A percentile compares a stretch with the other conserved stretches of the same genome.
These are phyloP conservation scores for Boletus huronensis DNA, from an alignment of 768 basidiomycete species.

Conservation along the genomic window DNA sequence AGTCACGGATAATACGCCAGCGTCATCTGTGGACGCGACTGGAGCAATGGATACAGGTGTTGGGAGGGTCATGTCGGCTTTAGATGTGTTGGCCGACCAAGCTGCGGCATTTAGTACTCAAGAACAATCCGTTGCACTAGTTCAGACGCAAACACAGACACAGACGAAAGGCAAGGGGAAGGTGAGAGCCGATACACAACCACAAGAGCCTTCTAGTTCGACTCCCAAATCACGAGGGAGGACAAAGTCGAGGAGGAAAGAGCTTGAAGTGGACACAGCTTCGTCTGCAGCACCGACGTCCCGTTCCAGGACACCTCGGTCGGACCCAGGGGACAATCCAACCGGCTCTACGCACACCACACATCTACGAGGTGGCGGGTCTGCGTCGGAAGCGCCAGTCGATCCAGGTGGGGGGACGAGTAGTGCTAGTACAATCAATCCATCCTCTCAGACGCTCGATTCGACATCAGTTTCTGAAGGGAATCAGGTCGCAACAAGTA, in stretches of 20 bases:
- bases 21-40: not conserved
- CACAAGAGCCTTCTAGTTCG: constrained; percentile 1
- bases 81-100: constrained; percentile 75
- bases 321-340: constrained; percentile 6
- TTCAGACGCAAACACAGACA: not conserved
- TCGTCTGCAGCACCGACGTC: constrained; percentile 5
- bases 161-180: constrained; percentile 22
- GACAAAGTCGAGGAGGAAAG: constrained; percentile 9
- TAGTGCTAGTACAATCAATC: not conserved
- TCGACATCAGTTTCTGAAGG: not conserved
- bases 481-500: not conserved
- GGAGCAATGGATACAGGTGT: not conserved
- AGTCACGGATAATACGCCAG: not conserved
- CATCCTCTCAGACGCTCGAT: constrained; percentile 9
- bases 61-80: constrained; percentile 44
- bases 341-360: not conserved
- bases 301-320: constrained; percentile 17
- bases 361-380: not conserved
- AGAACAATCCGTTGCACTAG: constrained; percentile 18
- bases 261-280: not conserved
- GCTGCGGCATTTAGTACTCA: constrained; percentile 52
- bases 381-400: constrained; percentile 7
- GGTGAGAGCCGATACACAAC: constrained; percentile 8
- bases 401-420: constrained; percentile 23
- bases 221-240: constrained; percentile 7